Conservation (phyloP, 2,329 filamentous ascomycete genomes). For the Hypomyces rosellus region DNA sequence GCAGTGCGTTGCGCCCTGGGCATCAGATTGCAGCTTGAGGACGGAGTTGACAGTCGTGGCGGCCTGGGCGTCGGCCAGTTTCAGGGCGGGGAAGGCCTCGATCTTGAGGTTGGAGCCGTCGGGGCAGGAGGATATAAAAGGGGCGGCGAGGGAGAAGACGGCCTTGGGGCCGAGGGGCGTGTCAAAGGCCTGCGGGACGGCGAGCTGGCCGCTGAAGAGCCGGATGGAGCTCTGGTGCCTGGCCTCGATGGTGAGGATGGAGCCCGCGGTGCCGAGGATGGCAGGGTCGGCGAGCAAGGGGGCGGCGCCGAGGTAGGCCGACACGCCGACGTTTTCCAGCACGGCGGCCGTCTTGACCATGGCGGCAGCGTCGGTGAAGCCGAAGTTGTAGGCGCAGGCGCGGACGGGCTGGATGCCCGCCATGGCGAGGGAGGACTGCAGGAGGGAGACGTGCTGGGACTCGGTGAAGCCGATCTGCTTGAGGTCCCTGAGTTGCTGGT, state of each 20-base stretch:
- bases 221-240: conserved; percentile 70
- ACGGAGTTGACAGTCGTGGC: conserved; percentile 28
- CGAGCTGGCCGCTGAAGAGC: conserved; percentile 47
- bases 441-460: conserved; percentile 35
- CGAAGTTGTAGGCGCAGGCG: conserved; percentile 67
- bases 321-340: conserved; percentile 67
- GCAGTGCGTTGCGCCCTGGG: conserved; percentile 51
- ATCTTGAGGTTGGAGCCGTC: conserved; percentile 57
- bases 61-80: conserved; percentile 38
- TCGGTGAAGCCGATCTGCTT: conserved; percentile 58
- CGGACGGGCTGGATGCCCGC: conserved; percentile 59
- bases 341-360: conserved; percentile 66
- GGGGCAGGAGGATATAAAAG: conserved; percentile 67
- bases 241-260: conserved; percentile 67
- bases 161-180: conserved; percentile 60
- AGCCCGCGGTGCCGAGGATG: conserved; percentile 60
- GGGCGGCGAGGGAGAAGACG: conserved; percentile 67
- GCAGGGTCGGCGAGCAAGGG: conserved; percentile 53
- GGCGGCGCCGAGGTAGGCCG: conserved; percentile 67
- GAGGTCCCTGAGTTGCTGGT: conserved; percentile 39
- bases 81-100: conserved; percentile 54
- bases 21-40: conserved; percentile 40
- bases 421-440: conserved; percentile 52
- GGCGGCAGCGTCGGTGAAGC: conserved; percentile 55
- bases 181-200: conserved; percentile 64